Percentiles rank a stretch among this genome's conserved stretches.
These are phyloP conservation scores for Geotrichum candidum DNA, from an alignment of 1,139 yeast genomes.

Conservation along the genomic window DNA sequence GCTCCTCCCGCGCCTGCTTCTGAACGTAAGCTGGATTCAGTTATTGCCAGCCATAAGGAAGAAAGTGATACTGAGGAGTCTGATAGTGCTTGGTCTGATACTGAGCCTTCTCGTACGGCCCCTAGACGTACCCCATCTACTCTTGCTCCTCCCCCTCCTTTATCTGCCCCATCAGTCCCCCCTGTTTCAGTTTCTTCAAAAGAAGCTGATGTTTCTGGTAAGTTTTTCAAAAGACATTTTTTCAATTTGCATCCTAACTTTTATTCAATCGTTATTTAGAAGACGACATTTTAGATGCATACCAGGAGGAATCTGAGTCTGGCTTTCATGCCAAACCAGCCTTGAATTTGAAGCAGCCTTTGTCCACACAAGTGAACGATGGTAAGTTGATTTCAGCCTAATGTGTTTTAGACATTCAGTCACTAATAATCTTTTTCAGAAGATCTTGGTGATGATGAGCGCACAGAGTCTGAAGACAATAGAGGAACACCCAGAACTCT, in stretches of 20 bases:
- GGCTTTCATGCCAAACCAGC: not conserved
- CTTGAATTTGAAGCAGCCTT: not conserved
- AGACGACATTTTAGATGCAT: not conserved
- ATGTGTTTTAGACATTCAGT: not conserved
- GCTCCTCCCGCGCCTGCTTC: not conserved
- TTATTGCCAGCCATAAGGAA: slow-evolving; percentile 10
- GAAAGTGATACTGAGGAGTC: slow-evolving; percentile 7
- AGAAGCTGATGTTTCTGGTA: not conserved
- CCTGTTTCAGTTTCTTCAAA: not conserved
- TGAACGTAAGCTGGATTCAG: slow-evolving; percentile 7
- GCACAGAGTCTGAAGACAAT: slow-evolving; percentile 32
- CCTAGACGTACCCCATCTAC: not conserved
- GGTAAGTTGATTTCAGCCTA: not conserved
- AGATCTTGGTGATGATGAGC: slow-evolving; percentile 34
- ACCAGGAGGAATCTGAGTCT: slow-evolving; percentile 1
- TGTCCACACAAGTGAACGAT: not conserved
- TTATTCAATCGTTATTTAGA: not conserved
- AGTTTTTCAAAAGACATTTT: not conserved
- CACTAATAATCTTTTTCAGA: slow-evolving; percentile 15
- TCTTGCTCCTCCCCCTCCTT: not conserved
- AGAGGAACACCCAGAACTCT: not conserved
- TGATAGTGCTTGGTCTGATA: slow-evolving; percentile 14
- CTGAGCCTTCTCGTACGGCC: not conserved
- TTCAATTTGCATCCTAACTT: not conserved
- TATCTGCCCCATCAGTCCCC: not conserved